Conservation (phyloP, 1,139 yeast genomes). For the Geotrichum klebahnii region DNA sequence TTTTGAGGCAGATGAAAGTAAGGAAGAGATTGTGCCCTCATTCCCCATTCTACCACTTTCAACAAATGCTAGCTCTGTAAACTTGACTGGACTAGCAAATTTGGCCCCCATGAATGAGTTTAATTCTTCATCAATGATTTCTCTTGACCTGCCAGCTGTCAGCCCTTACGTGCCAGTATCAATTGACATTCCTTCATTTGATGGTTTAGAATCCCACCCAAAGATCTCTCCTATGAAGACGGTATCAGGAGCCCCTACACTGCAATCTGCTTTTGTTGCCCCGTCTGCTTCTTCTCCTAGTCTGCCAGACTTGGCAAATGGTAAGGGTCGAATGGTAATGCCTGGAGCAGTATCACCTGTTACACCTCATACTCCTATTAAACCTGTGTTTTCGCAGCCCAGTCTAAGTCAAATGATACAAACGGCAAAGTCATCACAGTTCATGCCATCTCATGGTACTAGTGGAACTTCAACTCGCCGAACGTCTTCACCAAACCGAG, state of each 20-base stretch:
- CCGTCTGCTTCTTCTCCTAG: conserved; percentile 2
- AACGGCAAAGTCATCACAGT: neutral
- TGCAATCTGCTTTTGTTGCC: neutral
- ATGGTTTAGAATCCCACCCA: conserved; percentile 40
- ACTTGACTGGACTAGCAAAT: neutral
- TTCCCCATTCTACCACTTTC: neutral
- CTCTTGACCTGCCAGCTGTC: neutral
- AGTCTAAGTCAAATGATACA: neutral
- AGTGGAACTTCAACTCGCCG: neutral
- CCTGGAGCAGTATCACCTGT: neutral
- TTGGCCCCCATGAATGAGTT: neutral
- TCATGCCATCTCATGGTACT: neutral
- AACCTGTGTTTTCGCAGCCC: conserved; percentile 14
- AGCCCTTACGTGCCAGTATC: conserved; percentile 25
- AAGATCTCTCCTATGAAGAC: conserved; percentile 10
- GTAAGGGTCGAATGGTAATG: neutral
- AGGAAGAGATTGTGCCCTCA: neutral
- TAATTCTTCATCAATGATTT: neutral
- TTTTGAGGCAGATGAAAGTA: conserved; percentile 6
- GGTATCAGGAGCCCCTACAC: neutral
- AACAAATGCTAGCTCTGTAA: neutral
- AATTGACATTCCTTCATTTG: conserved; percentile 53
- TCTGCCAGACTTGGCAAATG: neutral
- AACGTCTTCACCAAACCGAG: neutral
- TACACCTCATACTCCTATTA: conserved; percentile 16